Percentiles rank a stretch among this genome's conserved stretches.
Conservation (phyloP, 371 early-diverging fungal species). For the Umbelopsis sp. region DNA sequence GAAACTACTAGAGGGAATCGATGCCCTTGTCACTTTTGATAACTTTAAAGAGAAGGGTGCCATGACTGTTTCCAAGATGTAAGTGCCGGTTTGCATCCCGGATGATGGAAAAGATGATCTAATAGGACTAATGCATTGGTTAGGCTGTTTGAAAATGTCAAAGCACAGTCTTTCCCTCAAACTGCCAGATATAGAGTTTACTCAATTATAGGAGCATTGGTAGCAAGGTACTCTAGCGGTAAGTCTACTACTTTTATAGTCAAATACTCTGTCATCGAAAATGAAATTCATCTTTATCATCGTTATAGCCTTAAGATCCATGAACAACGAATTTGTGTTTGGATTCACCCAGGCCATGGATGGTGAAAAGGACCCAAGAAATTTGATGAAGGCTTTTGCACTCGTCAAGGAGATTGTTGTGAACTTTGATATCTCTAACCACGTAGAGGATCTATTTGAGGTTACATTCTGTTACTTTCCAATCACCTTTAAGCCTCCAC, state of each 20-base stretch:
- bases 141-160: slow-evolving; percentile 59
- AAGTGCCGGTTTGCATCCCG: slow-evolving; percentile 9
- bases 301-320: slow-evolving; percentile 37
- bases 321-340: slow-evolving; percentile 73
- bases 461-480: slow-evolving; percentile 98
- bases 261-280: background rate
- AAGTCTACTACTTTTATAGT: background rate
- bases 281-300: background rate
- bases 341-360: slow-evolving; percentile 91
- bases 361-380: slow-evolving; percentile 98
- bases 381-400: slow-evolving; percentile 85
- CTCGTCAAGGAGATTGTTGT: slow-evolving; percentile 66
- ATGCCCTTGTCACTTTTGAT: slow-evolving; percentile 60
- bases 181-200: slow-evolving; percentile 52
- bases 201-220: slow-evolving; percentile 24
- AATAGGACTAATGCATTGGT: background rate
- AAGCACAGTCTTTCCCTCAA: slow-evolving; percentile 68
- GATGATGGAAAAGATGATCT: background rate
- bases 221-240: background rate
- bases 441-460: slow-evolving; percentile 92
- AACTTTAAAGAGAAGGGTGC: slow-evolving; percentile 64
- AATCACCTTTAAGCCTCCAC: slow-evolving; percentile 95
- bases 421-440: slow-evolving; percentile 74
- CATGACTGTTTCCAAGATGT: slow-evolving; percentile 61
- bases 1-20: slow-evolving; percentile 66